Percentiles rank a stretch among this genome's conserved stretches.
phyloP scores from a whole-genome alignment of 2,329 filamentous ascomycete species.

The Pyrenophora graminea region DNA sequence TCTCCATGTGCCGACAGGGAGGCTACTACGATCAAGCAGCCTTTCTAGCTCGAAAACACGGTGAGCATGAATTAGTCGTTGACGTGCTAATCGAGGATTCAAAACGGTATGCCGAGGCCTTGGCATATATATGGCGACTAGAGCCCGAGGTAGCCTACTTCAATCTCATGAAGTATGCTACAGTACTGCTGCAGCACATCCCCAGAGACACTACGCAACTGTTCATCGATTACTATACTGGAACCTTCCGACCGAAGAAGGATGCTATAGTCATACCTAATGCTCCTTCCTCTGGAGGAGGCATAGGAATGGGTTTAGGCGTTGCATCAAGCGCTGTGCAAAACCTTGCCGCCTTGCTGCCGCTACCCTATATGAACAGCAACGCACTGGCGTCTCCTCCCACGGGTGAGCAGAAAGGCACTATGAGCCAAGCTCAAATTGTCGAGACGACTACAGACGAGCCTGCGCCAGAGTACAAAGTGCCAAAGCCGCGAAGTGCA shows the following conservation, averaged over 20 bases:
- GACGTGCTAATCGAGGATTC: conserved; percentile 96
- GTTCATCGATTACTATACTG: conserved; percentile 95
- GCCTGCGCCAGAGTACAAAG: conserved; percentile 66
- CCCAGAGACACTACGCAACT: conserved; percentile 79
- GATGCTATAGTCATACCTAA: conserved; percentile 60
- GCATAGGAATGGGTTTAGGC: conserved; percentile 45
- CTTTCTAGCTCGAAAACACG: conserved; percentile 91
- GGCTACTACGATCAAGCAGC: conserved; percentile 97
- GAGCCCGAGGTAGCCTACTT: conserved; percentile 79
- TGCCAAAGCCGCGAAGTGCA: conserved; percentile 82
- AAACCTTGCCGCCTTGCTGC: conserved; percentile 80
- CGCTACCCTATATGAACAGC: conserved; percentile 81
- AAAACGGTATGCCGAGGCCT: conserved; percentile 83
- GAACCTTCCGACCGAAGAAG: conserved; percentile 74
- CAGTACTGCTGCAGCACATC: conserved; percentile 86
- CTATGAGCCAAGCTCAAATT: conserved; percentile 59
- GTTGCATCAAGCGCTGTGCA: conserved; percentile 77
- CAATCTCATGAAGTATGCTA: conserved; percentile 93
- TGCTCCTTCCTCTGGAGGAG: conserved; percentile 51
- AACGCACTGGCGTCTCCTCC: conserved; percentile 60
- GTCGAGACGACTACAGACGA: conserved; percentile 59
- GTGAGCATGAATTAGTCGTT: conserved; percentile 89
- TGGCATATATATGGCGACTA: conserved; percentile 88
- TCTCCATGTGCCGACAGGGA: conserved; percentile 95
- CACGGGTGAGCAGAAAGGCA: conserved; percentile 57